phyloP scores from a whole-genome alignment of 805 yeast species.

The Phaffomyces antillensis region DNA sequence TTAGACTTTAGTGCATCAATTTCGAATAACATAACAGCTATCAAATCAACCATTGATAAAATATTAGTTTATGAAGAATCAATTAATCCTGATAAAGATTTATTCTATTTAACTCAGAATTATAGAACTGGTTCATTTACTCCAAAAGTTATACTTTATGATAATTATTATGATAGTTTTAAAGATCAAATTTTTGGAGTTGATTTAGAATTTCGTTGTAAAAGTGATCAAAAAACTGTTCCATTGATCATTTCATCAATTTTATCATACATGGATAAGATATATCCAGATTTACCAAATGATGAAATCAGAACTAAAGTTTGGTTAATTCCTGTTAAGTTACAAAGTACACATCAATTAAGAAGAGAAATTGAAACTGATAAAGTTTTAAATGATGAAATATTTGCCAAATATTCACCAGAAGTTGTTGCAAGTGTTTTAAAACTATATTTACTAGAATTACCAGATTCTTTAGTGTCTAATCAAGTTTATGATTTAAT shows the following conservation, averaged over 20 bases:
- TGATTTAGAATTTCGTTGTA: slow-evolving; percentile 61
- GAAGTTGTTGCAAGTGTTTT: slow-evolving; percentile 60
- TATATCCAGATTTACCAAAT: slow-evolving; percentile 61
- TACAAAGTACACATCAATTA: slow-evolving; percentile 53
- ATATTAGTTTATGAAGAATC: slow-evolving; percentile 60
- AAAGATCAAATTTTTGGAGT: slow-evolving; percentile 73
- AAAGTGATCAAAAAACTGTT: slow-evolving; percentile 65
- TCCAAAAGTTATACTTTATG: slow-evolving; percentile 69
- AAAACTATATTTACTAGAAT: slow-evolving; percentile 67
- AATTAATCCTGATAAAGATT: slow-evolving; percentile 62
- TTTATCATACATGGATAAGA: slow-evolving; percentile 57
- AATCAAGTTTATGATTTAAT: slow-evolving; percentile 58
- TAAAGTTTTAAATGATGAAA: slow-evolving; percentile 32
- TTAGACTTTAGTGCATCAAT: slow-evolving; percentile 65
- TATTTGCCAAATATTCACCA: slow-evolving; percentile 36
- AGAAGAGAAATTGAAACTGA: slow-evolving; percentile 50
- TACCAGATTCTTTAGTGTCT: slow-evolving; percentile 73
- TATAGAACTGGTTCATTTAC: slow-evolving; percentile 68
- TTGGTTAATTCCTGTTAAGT: slow-evolving; percentile 64
- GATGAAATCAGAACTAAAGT: slow-evolving; percentile 60
- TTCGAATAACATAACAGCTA: slow-evolving; percentile 49
- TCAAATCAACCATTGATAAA: slow-evolving; percentile 55
- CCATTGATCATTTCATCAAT: slow-evolving; percentile 61
- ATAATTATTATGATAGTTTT: slow-evolving; percentile 69
- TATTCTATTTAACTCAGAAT: slow-evolving; percentile 57